Evolutionary conservation across 2,329 filamentous ascomycete genomes (phyloP), one percentile per base, ranked within the genome.

Genomic region (Cryphonectria naterciae): DNA sequence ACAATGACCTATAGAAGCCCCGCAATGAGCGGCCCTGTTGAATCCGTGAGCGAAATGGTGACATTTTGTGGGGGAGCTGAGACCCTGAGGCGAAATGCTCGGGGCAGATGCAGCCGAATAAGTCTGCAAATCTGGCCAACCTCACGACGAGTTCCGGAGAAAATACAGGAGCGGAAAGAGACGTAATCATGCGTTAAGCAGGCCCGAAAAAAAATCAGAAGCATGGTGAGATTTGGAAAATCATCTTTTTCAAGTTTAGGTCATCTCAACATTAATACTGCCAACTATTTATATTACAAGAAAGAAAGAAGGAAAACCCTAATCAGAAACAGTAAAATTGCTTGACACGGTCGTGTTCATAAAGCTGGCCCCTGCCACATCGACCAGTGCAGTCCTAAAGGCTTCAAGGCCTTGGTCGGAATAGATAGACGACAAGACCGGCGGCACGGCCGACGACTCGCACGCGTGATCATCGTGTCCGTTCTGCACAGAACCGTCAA

Each of bases 371-470:
- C 70, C 70, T 37, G 68, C 68, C 6, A 70, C 49, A 28, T 28
- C 67, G 19, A 67, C 41, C 37, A 72, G 58, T 5, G 70, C 63
- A 17, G 28, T 25, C 41, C 17, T 28, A 13, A 70, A 52, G 15
- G 64, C 70, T 3, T 49, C 52, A 6, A 72, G 28, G 4, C 70
- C 70, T 11, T 65, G 64, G 3, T 41, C 32, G 25, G 70, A 72
- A n/a, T 70, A 72, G 15, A 72, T 70, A 22, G 67, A 70, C 68
- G 70, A 43, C 68, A 72, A 41, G 2, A 70, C 64, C 11, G 70
- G 70, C 22, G 54, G 56, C 19, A 61, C 49, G 19, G 35, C n/a
- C 5, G 70, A 72, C 10, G 67, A 37, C 70, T 72, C 70, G 4
- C 70, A 72, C 3, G 68, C 70, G 25, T 68, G 70, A 28, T 28